These are phyloP conservation scores for Castanopsis chinensis DNA, from an alignment of 306 rosid species.

Conservation along the genomic window DNA sequence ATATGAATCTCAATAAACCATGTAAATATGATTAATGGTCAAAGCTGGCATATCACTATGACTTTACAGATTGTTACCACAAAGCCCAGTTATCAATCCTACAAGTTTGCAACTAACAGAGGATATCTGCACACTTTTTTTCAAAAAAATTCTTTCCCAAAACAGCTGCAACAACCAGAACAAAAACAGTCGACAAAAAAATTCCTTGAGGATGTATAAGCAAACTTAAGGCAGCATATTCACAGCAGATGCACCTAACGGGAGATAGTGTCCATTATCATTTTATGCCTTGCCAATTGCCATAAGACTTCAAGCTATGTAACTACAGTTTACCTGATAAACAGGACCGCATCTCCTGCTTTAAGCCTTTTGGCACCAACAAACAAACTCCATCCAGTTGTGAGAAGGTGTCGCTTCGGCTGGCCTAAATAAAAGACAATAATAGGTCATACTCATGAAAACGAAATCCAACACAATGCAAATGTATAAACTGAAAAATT, in stretches of 20 bases:
- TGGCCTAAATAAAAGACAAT: conserved; percentile 53
- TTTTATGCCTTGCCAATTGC: background rate
- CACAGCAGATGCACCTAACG: background rate
- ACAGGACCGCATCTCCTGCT: conserved; percentile 93
- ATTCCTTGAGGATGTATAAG: background rate
- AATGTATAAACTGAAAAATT: background rate
- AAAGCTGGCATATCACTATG: background rate
- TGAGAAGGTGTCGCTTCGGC: conserved; percentile 97
- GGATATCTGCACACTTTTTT: background rate
- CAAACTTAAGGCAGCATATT: background rate
- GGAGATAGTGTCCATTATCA: background rate
- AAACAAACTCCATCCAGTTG: conserved; percentile 96
- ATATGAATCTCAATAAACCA: background rate
- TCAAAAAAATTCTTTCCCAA: background rate
- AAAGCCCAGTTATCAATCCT: background rate
- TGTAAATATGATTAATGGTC: background rate
- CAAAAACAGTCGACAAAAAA: background rate
- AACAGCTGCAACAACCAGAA: background rate
- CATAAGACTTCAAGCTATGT: background rate
- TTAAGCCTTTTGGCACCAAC: conserved; percentile 86
- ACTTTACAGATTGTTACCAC: background rate
- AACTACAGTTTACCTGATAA: conserved; percentile 62
- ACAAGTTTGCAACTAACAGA: background rate
- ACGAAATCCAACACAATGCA: background rate
- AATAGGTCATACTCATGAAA: background rate